A percentile compares a stretch with the other conserved stretches of the same genome.
Evolutionary conservation across 164 flowering plant species (phyloP).

Genomic region (Brasenia schreberi): DNA sequence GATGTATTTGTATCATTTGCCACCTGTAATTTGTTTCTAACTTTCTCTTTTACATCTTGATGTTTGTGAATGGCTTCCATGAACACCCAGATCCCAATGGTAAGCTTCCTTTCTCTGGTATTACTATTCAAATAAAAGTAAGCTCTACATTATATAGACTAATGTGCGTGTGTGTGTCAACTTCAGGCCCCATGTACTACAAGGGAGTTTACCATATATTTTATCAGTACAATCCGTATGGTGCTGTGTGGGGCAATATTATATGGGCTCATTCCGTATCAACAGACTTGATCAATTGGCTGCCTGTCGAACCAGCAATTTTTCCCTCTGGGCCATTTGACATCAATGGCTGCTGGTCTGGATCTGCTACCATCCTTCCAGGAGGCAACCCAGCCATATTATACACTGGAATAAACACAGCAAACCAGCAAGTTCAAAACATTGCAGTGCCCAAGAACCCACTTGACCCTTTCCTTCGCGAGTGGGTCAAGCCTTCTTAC

Average conservation of each 20-base stretch:
- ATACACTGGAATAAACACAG: conserved; percentile 44
- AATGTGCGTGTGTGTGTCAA: not conserved
- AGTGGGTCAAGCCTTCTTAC: conserved; percentile 37
- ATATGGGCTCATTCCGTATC: conserved; percentile 77
- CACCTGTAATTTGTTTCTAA: not conserved
- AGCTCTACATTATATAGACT: not conserved
- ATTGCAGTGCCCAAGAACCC: conserved; percentile 43
- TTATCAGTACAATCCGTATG: conserved; percentile 71
- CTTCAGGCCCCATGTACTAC: conserved; percentile 60
- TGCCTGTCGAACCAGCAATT: conserved; percentile 29
- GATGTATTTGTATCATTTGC: not conserved
- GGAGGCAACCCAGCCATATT: conserved; percentile 32
- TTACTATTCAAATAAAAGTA: not conserved
- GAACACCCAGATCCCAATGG: conserved; percentile 1
- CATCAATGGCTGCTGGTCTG: conserved; percentile 56
- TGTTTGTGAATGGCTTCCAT: not conserved
- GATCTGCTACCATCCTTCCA: conserved; percentile 60
- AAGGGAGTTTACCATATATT: conserved; percentile 77
- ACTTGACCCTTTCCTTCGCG: conserved; percentile 45
- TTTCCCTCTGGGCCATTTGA: conserved; percentile 34
- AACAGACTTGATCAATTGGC: conserved; percentile 49
- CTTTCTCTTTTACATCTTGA: not conserved
- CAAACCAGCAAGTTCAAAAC: conserved; percentile 43
- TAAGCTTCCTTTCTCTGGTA: not conserved
- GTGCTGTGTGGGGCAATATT: conserved; percentile 58